Percentiles rank a stretch among this genome's conserved stretches.
Conservation (phyloP, 352 stramenopile genomes). For the Phytophthora syringae region DNA sequence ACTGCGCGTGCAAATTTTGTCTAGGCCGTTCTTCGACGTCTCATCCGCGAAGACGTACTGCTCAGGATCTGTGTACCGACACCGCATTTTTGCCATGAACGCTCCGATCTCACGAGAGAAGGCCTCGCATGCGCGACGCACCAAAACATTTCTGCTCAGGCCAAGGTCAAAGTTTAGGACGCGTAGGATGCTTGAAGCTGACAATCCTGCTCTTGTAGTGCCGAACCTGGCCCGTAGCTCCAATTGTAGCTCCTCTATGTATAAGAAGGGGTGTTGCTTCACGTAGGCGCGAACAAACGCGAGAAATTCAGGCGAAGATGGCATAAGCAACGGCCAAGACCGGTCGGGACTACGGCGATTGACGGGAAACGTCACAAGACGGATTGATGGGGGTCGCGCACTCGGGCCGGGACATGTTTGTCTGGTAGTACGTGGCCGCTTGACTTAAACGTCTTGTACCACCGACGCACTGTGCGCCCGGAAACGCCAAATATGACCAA, state of each 20-base stretch:
- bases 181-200: not conserved
- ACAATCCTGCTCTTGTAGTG: not conserved
- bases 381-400: no score
- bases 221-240: not conserved
- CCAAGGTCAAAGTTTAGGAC: not conserved
- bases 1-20: no score
- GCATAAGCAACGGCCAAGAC: no score
- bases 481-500: not conserved
- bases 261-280: not conserved
- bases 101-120: not conserved
- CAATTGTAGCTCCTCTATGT: not conserved
- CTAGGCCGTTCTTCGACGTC: not conserved
- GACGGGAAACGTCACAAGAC: no score
- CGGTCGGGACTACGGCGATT: no score
- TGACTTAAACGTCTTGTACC: not conserved
- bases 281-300: not conserved
- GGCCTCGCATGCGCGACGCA: not conserved
- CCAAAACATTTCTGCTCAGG: not conserved
- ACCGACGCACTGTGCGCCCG: not conserved
- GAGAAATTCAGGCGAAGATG: not conserved
- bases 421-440: not conserved
- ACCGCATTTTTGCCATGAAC: not conserved
- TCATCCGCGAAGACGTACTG: not conserved
- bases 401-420: not conserved
- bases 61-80: not conserved